A percentile compares a stretch with the other conserved stretches of the same genome.
phyloP scores from a whole-genome alignment of 140 eudicot species.

The Oenanthe javanica region DNA sequence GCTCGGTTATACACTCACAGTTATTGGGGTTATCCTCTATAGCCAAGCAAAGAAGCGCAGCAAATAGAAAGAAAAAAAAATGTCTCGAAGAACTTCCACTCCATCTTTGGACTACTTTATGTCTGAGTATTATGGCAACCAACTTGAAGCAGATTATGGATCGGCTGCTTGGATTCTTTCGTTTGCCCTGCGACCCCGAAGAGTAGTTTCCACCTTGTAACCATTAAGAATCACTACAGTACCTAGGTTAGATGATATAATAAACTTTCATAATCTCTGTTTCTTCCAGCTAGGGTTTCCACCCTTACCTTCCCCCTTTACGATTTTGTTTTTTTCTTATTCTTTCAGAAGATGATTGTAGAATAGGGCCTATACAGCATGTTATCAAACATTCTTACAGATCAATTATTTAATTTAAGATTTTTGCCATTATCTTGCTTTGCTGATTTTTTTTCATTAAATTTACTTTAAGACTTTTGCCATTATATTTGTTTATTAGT shows the following conservation, averaged over 20 bases:
- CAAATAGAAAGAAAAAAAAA: conserved; percentile 25
- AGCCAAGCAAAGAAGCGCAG: conserved; percentile 85
- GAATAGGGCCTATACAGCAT: conserved; percentile 23
- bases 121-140: conserved; percentile 21
- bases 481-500: not conserved
- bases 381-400: conserved; percentile 13
- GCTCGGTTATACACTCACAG: conserved; percentile 76
- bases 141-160: conserved; percentile 25
- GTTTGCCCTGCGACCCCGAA: conserved; percentile 18
- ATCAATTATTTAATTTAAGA: conserved; percentile 13
- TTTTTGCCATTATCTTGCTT: not conserved
- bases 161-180: conserved; percentile 15
- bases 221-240: conserved; percentile 18
- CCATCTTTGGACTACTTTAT: conserved; percentile 5
- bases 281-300: conserved; percentile 7
- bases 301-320: not conserved
- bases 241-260: conserved; percentile 15
- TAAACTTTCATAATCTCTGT: conserved; percentile 24
- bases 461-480: conserved; percentile 6
- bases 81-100: conserved; percentile 1
- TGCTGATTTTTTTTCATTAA: not conserved
- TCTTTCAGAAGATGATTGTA: conserved; percentile 36
- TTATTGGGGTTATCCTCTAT: conserved; percentile 72
- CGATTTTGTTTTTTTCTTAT: conserved; percentile 8
- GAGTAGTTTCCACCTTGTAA: conserved; percentile 30